Evolutionary conservation across 306 rosid genomes (phyloP).

Genomic region (Gillenia trifoliata): DNA sequence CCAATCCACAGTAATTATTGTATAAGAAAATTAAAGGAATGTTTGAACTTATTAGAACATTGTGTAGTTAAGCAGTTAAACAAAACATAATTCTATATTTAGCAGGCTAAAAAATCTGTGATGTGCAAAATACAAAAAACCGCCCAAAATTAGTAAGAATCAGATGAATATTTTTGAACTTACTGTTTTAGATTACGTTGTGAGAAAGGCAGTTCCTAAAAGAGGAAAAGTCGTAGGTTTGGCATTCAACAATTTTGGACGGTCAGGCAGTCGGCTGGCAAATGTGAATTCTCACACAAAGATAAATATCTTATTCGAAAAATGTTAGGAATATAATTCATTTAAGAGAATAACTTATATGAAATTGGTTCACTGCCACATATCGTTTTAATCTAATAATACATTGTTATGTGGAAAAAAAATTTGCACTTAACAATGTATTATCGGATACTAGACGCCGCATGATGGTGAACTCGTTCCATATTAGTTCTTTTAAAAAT

Average conservation of each 20-base stretch:
- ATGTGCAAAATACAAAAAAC: neutral
- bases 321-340: too few relatives aligned
- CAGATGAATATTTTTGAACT: neutral
- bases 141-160: neutral
- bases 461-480: too few relatives aligned
- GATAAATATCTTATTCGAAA: neutral
- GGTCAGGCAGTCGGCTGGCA: neutral
- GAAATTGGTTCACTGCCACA: too few relatives aligned
- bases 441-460: too few relatives aligned
- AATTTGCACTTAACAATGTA: too few relatives aligned
- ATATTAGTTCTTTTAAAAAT: too few relatives aligned
- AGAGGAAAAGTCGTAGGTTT: neutral
- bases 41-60: neutral
- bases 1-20: neutral
- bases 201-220: neutral
- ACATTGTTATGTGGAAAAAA: too few relatives aligned
- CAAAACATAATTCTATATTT: neutral
- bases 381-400: too few relatives aligned
- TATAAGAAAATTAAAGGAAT: neutral
- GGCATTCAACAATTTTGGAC: neutral
- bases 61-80: neutral
- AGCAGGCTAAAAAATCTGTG: neutral
- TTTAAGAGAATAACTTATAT: too few relatives aligned
- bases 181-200: neutral
- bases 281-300: constrained; percentile 1